Percentiles rank a stretch among this genome's conserved stretches.
Conservation (phyloP, 208 protist genomes). For the Naegleria gruberi region DNA sequence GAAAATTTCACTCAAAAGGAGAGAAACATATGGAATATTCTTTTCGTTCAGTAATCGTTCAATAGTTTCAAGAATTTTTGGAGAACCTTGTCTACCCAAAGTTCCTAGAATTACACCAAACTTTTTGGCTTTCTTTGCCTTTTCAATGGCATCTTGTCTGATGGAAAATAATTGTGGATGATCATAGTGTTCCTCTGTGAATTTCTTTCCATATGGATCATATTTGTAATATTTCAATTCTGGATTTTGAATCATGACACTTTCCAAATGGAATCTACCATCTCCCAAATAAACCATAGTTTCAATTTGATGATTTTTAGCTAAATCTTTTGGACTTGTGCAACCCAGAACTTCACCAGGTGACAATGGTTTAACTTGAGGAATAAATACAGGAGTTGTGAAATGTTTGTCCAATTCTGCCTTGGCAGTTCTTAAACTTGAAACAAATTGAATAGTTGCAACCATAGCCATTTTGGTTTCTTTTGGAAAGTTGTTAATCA, state of each 20-base stretch:
- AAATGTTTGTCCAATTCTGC: slow-evolving; percentile 67
- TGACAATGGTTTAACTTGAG: slow-evolving; percentile 89
- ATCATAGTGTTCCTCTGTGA: slow-evolving; percentile 85
- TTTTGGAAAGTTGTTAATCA: slow-evolving; percentile 72
- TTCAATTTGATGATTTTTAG: slow-evolving; percentile 20
- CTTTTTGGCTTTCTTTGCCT: slow-evolving; percentile 59
- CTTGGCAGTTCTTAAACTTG: slow-evolving; percentile 74
- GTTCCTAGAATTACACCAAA: slow-evolving; percentile 94
- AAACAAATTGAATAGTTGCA: slow-evolving; percentile 93
- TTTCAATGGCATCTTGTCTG: slow-evolving; percentile 61
- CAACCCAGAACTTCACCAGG: slow-evolving; percentile 95
- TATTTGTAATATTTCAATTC: slow-evolving; percentile 62
- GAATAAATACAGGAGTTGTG: slow-evolving; percentile 56
- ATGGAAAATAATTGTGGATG: slow-evolving; percentile 75
- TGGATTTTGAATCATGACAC: slow-evolving; percentile 95
- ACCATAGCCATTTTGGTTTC: slow-evolving; percentile 73
- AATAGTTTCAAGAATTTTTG: slow-evolving; percentile 79
- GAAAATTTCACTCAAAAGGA: slow-evolving; percentile 96
- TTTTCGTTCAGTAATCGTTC: slow-evolving; percentile 58
- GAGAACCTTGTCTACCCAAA: slow-evolving; percentile 90
- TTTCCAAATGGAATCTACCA: slow-evolving; percentile 96
- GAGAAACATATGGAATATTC: slow-evolving; percentile 60
- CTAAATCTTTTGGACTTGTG: slow-evolving; percentile 82
- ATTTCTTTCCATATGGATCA: slow-evolving; percentile 86
- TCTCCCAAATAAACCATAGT: slow-evolving; percentile 70